Evolutionary conservation across 495 filamentous ascomycete genomes (phyloP), one percentile per base, ranked within the genome.

Genomic region (Penicillium steckii): DNA sequence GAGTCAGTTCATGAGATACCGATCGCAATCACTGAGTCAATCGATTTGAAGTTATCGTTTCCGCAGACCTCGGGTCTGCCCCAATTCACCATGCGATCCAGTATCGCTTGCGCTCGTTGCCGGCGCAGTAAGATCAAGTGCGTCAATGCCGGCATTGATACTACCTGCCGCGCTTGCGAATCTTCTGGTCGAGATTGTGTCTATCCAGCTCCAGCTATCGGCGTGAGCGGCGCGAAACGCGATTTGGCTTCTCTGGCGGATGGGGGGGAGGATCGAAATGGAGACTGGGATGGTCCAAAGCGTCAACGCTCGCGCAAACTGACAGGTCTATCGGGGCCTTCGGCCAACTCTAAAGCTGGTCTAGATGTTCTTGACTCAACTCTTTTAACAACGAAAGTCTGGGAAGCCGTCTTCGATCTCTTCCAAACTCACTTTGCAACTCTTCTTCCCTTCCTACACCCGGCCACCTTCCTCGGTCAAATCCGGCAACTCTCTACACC

Each of bases 351-450:
- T 32, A 72, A 69, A 47, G 61, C 64, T 3, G 61, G 61, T 17
- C 44, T 68, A 12, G 73, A 77, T 55, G 70, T 54, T n/a, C 65
- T 77, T 6, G 72, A 77, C 52, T 57, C 73, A n/a, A 67, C 71
- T 0, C 76, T 86, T 45, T 73, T 89, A 24, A 87, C 84, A n/a
- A 75, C 82, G 27, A 81, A 87, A 48, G 71, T 86, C 3, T 90
- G 85, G 85, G 81, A 82, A 55, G 80, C 70, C 26, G 65, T 90
- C 54, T 88, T 90, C 56, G 88, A 91, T 53, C 80, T 90, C 42
- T 95, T 90, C 66, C 85, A 91, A 69, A 75, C 88, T 13, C 88
- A 95, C 66, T 93, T 86, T 63, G 87, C 87, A 0, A 86, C 89
- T 0, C 84, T 92, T 43, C 76, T 95, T 42, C 89, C 90, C 3